Conservation (phyloP, 371 early-diverging fungal genomes). For the Edhazardia aedis region DNA sequence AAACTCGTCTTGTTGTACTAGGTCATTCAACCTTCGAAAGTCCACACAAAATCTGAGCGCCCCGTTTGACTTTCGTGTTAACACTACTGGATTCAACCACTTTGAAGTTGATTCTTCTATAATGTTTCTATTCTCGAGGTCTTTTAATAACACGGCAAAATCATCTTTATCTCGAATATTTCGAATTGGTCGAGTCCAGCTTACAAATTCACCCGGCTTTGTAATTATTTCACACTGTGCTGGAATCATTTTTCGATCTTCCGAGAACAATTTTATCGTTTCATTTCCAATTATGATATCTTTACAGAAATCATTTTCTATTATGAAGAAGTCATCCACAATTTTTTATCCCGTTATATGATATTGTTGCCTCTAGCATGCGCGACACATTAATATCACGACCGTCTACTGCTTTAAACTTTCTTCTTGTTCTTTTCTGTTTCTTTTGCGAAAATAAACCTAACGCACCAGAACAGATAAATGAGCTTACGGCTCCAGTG, state of each 20-base stretch:
- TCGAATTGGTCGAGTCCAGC: constrained; percentile 4
- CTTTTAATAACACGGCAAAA: not conserved
- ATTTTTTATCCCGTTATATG: not conserved
- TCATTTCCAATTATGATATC: not conserved
- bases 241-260: not conserved
- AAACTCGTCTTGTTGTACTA: not conserved
- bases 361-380: not conserved
- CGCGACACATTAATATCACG: not conserved
- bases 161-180: not conserved
- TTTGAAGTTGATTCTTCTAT: constrained; percentile 2
- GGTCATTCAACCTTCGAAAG: constrained; percentile 1
- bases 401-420: not conserved
- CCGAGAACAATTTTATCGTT: not conserved
- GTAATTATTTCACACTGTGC: not conserved
- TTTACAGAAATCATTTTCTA: not conserved
- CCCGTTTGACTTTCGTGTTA: not conserved
- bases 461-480: not conserved
- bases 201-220: not conserved
- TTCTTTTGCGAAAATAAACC: not conserved
- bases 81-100: constrained; percentile 8
- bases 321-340: not conserved
- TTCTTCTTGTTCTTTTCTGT: not conserved
- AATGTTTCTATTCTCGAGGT: not conserved
- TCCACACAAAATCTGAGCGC: no score
- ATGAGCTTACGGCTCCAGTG: not conserved